phyloP scores from a whole-genome alignment of 352 stramenopile genomes.

The Halophytophthora batemanensis region DNA sequence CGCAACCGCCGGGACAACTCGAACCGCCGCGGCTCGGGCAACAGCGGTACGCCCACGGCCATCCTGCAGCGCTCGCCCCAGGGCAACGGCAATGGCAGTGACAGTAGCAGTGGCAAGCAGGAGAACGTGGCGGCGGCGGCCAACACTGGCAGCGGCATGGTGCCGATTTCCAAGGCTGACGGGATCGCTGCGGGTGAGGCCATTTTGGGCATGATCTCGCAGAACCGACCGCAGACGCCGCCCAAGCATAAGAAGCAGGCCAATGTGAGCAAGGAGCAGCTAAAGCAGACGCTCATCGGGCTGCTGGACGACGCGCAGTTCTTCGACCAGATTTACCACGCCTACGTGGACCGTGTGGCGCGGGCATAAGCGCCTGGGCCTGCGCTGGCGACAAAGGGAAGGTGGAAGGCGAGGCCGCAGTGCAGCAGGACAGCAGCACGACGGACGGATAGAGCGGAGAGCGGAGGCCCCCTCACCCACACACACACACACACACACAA shows the following conservation, averaged over 20 bases:
- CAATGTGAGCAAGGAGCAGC: slow-evolving; percentile 79
- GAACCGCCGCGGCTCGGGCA: slow-evolving; percentile 28
- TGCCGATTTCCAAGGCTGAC: slow-evolving; percentile 73
- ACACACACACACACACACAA: too few relatives aligned
- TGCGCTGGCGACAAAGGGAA: too few relatives aligned
- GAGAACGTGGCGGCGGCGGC: slow-evolving; percentile 11
- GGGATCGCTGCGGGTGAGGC: slow-evolving; percentile 77
- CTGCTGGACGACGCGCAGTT: slow-evolving; percentile 81
- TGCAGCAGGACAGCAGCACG: too few relatives aligned
- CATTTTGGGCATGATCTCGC: slow-evolving; percentile 82
- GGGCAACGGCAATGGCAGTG: slow-evolving; percentile 25
- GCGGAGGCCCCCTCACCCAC: too few relatives aligned
- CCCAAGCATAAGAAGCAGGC: slow-evolving; percentile 30
- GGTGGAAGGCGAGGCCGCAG: too few relatives aligned
- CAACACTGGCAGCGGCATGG: slow-evolving; percentile 35
- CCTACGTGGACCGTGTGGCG: slow-evolving; percentile 70
- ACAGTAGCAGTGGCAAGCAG: slow-evolving; percentile 24
- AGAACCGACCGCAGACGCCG: slow-evolving; percentile 31
- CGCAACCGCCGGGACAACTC: slow-evolving; percentile 53
- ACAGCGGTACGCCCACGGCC: slow-evolving; percentile 31
- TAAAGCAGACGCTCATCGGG: slow-evolving; percentile 81
- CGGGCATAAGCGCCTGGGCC: too few relatives aligned
- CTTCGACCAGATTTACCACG: slow-evolving; percentile 88
- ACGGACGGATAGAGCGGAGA: too few relatives aligned
- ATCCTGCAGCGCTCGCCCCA: slow-evolving; percentile 67